Percentiles rank a stretch among this genome's conserved stretches.
phyloP scores from a whole-genome alignment of 2,329 filamentous ascomycete species.

The Aspergillus luchuensis region DNA sequence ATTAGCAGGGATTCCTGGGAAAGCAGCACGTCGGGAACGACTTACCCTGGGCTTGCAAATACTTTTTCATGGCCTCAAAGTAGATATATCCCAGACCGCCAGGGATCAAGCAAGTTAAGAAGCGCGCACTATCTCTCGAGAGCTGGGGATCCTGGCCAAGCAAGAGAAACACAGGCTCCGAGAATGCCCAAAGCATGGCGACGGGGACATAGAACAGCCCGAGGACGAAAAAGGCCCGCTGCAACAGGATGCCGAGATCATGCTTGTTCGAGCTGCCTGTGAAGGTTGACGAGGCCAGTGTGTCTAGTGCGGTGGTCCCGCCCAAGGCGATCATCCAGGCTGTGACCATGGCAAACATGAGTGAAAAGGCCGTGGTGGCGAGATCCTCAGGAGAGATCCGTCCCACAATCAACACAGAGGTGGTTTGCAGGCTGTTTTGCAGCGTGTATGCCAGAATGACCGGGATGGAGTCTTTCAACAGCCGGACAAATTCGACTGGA shows the following conservation, averaged over 20 bases:
- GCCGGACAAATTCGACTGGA: conserved; percentile 64
- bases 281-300: conserved; percentile 78
- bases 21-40: background rate
- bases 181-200: conserved; percentile 71
- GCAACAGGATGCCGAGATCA: conserved; percentile 75
- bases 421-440: conserved; percentile 81
- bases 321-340: conserved; percentile 85
- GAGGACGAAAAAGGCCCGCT: conserved; percentile 73
- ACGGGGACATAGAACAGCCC: conserved; percentile 72
- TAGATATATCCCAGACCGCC: conserved; percentile 85
- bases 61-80: conserved; percentile 74
- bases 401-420: conserved; percentile 79
- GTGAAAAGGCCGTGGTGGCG: conserved; percentile 80
- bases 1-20: background rate
- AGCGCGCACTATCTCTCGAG: conserved; percentile 70
- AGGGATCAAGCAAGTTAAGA: conserved; percentile 72
- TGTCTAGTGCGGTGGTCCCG: conserved; percentile 83
- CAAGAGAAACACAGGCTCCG: conserved; percentile 70
- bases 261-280: conserved; percentile 78
- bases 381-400: conserved; percentile 76
- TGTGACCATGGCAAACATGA: conserved; percentile 92
- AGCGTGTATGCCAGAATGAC: conserved; percentile 83
- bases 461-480: conserved; percentile 70
- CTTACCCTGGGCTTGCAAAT: conserved; percentile 59
- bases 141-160: conserved; percentile 80